phyloP scores from a whole-genome alignment of 179 eudicot genomes.

The Beta lomatogona region DNA sequence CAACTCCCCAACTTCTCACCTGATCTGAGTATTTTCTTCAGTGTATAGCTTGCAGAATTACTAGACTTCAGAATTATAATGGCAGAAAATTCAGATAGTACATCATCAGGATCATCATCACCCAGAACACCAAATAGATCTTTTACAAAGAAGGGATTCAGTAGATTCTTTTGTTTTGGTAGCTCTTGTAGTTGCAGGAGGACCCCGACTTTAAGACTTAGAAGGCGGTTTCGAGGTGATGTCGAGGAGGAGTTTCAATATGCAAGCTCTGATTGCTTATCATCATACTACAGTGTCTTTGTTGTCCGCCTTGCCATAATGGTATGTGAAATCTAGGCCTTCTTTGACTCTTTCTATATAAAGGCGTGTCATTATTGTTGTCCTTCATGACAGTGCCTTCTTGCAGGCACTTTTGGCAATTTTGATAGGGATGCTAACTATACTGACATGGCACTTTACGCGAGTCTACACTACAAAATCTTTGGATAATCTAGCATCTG shows the following conservation, averaged over 20 bases:
- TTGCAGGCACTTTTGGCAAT: constrained; percentile 90
- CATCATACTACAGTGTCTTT: constrained; percentile 90
- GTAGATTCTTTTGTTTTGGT: constrained; percentile 29
- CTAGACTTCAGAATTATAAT: constrained; percentile 29
- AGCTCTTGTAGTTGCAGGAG: constrained; percentile 38
- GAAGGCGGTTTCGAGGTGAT: constrained; percentile 57
- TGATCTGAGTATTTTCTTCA: neutral
- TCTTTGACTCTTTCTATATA: no score
- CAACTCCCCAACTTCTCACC: constrained; percentile 16
- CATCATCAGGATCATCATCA: constrained; percentile 39
- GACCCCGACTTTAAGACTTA: constrained; percentile 38
- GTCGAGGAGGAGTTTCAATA: constrained; percentile 70
- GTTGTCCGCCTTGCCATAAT: constrained; percentile 97
- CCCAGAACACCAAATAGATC: constrained; percentile 44
- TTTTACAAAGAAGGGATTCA: constrained; percentile 26
- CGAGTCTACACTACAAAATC: constrained; percentile 84
- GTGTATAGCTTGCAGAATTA: neutral
- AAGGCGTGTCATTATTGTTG: no score
- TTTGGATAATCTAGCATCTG: constrained; percentile 75
- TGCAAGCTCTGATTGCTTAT: constrained; percentile 60
- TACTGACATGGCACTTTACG: constrained; percentile 96
- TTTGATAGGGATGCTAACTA: constrained; percentile 84
- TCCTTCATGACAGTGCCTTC: constrained; percentile 12
- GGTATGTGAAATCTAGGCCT: constrained; percentile 41
- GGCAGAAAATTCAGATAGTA: constrained; percentile 29